Evolutionary conservation across 2,329 filamentous ascomycete genomes (phyloP), one percentile per base, ranked within the genome.

Genomic region (Phoma herbarum): DNA sequence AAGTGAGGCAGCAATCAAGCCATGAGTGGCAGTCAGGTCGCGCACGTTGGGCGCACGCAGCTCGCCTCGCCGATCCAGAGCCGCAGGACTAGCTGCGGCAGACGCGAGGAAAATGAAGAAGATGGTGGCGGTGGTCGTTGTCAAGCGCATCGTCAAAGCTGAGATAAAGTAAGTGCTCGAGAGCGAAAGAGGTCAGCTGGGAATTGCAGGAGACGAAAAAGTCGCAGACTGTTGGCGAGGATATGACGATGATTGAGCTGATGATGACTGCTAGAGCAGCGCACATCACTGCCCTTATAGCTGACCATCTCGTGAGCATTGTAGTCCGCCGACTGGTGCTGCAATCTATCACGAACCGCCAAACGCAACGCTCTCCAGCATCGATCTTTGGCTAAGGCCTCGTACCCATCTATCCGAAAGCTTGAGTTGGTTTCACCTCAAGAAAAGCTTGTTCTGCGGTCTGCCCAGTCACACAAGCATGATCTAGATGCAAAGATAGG

Each of bases 51-150:
- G 37, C 11, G 37, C 44, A 29, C 28, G 35, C 26, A 49, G n/a
- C 25, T 58, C 49, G 28, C 11, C 43, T 35, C 44, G 49, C 18
- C 37, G 44, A 25, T 49, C n/a, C 14, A 58, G 7, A 44, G 56
- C 14, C 16, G 51, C 31, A 42, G 46, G 50, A n/a, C 29, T 46
- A 35, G 56, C 56, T 25, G 45, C 16, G 18, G 33, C 33, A 14
- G 51, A 41, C 16, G 50, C 26, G 7, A 54, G 18, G 22, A 59
- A 41, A 7, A 45, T 26, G 46, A 54, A 29, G 16, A 42, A 41
- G 18, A 54, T 23, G 22, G 51, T 43, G 20, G 49, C 31, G 31
- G 56, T 43, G 8, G 45, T 25, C 20, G 41, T 46, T 10, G 44
- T 41, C 31, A 51, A 51, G 26, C 39, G 51, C 50, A 54, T 59